phyloP scores from a whole-genome alignment of 345 rosid genomes.

The Corchorus capsularis region DNA sequence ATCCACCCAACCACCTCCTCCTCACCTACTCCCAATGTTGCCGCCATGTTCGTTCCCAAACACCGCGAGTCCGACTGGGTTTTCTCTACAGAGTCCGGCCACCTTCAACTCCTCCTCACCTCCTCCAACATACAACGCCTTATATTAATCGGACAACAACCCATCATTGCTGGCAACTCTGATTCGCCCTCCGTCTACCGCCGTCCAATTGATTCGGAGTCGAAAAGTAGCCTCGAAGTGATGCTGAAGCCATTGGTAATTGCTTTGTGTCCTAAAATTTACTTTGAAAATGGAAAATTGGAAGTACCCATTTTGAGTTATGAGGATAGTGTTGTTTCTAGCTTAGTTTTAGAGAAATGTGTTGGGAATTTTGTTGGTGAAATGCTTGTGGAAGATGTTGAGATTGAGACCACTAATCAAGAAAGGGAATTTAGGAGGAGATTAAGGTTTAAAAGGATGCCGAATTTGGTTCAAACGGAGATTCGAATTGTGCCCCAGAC shows the following conservation, averaged over 20 bases:
- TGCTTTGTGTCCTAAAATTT: slow-evolving; percentile 54
- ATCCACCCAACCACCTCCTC: slow-evolving; percentile 20
- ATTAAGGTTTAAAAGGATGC: slow-evolving; percentile 86
- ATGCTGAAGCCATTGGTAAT: slow-evolving; percentile 47
- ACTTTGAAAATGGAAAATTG: slow-evolving; percentile 22
- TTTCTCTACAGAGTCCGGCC: slow-evolving; percentile 88
- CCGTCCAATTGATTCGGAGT: slow-evolving; percentile 18
- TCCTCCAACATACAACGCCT: slow-evolving; percentile 61
- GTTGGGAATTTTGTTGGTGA: slow-evolving; percentile 65
- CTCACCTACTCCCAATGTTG: slow-evolving; percentile 41
- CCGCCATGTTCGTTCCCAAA: slow-evolving; percentile 70
- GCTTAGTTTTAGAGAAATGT: slow-evolving; percentile 50
- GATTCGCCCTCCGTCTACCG: slow-evolving; percentile 29
- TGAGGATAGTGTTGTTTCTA: slow-evolving; percentile 57
- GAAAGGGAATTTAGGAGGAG: slow-evolving; percentile 72
- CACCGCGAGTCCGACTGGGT: slow-evolving; percentile 80
- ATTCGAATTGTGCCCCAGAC: slow-evolving; percentile 42
- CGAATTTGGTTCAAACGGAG: slow-evolving; percentile 72
- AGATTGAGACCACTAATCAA: slow-evolving; percentile 33
- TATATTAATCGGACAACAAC: slow-evolving; percentile 56
- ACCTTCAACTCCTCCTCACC: slow-evolving; percentile 72
- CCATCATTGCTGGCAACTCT: background rate
- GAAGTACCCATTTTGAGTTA: slow-evolving; percentile 56
- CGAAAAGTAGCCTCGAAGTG: slow-evolving; percentile 27
- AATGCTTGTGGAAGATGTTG: slow-evolving; percentile 81